These are phyloP conservation scores for Ogataea pini DNA, from an alignment of 805 yeast species.

Conservation along the genomic window DNA sequence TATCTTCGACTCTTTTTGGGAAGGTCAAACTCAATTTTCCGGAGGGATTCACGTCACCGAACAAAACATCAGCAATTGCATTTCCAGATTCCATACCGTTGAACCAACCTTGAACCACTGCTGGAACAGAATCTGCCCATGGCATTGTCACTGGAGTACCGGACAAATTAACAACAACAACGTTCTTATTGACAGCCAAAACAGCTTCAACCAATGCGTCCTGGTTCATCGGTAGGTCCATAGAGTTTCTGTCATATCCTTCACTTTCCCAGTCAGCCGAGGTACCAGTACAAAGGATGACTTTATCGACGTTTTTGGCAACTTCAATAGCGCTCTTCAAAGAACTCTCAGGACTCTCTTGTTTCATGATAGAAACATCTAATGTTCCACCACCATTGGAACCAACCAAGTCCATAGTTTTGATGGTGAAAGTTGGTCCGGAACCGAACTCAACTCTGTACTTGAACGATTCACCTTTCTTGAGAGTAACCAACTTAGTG, in stretches of 20 bases:
- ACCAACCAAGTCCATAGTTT: constrained; percentile 20
- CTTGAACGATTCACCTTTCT: constrained; percentile 38
- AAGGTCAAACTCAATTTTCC: constrained; percentile 59
- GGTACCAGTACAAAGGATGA: constrained; percentile 51
- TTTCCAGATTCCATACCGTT: constrained; percentile 62
- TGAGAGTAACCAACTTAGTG: constrained; percentile 28
- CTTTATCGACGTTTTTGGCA: constrained; percentile 55
- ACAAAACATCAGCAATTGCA: constrained; percentile 59
- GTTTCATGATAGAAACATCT: constrained; percentile 19
- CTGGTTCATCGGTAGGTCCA: constrained; percentile 53
- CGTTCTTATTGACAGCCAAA: constrained; percentile 47
- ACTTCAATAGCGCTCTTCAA: constrained; percentile 45
- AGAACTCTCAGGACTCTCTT: constrained; percentile 34
- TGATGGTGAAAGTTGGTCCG: constrained; percentile 37
- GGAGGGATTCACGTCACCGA: constrained; percentile 60
- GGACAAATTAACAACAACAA: constrained; percentile 55
- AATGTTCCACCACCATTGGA: constrained; percentile 38
- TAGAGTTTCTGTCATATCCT: constrained; percentile 53
- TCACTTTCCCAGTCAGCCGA: constrained; percentile 60
- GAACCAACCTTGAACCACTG: constrained; percentile 54
- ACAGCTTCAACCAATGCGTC: constrained; percentile 48
- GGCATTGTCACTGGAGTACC: constrained; percentile 66
- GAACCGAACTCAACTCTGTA: constrained; percentile 45
- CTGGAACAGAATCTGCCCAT: constrained; percentile 45
- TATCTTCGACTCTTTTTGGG: constrained; percentile 53